phyloP scores from a whole-genome alignment of 1,139 yeast genomes.

The Hanseniaspora sp. region DNA sequence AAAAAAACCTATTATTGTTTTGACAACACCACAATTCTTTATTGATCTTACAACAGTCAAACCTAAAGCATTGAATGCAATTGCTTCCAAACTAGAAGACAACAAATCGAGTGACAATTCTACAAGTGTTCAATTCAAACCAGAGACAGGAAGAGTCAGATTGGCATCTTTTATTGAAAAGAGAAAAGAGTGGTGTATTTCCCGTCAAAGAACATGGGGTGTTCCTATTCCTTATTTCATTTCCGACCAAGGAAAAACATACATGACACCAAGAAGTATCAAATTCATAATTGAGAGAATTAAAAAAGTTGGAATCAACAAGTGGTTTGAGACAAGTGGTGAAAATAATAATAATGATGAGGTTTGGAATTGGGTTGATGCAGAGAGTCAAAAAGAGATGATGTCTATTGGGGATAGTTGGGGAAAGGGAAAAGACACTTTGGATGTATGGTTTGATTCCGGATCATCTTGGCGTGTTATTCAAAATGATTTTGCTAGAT shows the following conservation, averaged over 20 bases:
- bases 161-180: conserved; percentile 59
- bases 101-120: no score
- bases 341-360: background rate
- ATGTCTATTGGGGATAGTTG: background rate
- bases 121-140: conserved; percentile 54
- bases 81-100: conserved; percentile 23
- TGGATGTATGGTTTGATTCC: conserved; percentile 99
- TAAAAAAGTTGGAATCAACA: conserved; percentile 46
- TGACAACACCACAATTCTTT: conserved; percentile 97
- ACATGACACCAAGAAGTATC: conserved; percentile 29
- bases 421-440: conserved; percentile 38
- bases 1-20: conserved; percentile 82
- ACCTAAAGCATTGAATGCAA: conserved; percentile 45
- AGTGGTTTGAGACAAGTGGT: conserved; percentile 48
- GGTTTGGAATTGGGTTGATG: conserved; percentile 27
- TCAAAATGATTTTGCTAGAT: conserved; percentile 25
- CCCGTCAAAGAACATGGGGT: conserved; percentile 97
- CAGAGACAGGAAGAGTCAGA: conserved; percentile 61
- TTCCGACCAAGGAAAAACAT: conserved; percentile 35
- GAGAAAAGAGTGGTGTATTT: conserved; percentile 94
- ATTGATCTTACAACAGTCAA: conserved; percentile 74
- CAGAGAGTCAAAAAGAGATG: conserved; percentile 35
- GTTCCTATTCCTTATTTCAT: conserved; percentile 90
- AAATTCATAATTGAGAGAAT: conserved; percentile 28
- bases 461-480: conserved; percentile 86